Conservation (phyloP, 2,329 filamentous ascomycete species). For the Xylaria sp. region DNA sequence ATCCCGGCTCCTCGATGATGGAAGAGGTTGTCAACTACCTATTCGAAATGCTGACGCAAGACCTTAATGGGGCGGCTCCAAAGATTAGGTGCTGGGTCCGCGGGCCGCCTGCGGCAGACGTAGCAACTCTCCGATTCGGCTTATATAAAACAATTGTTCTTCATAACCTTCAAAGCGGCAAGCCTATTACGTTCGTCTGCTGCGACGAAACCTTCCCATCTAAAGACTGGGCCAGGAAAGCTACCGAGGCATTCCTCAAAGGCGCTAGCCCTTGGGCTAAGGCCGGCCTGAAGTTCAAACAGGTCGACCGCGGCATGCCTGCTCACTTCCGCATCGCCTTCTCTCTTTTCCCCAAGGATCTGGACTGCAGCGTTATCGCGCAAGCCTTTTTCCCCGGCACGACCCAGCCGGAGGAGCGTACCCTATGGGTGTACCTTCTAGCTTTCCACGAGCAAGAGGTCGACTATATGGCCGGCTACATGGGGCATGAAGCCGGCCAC, state of each 20-base stretch:
- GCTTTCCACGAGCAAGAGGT: neutral
- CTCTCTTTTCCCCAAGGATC: neutral
- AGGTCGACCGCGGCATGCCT: neutral
- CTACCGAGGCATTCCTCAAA: neutral
- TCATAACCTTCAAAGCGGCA: neutral
- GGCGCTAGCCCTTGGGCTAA: constrained; percentile 1
- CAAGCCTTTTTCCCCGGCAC: constrained; percentile 10
- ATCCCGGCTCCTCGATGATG: neutral
- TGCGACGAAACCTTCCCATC: constrained; percentile 16
- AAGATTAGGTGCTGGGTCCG: neutral
- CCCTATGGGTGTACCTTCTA: constrained; percentile 10
- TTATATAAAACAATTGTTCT: neutral
- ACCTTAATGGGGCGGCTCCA: neutral
- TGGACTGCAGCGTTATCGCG: neutral
- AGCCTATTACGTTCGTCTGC: constrained; percentile 14
- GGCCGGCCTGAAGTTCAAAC: neutral
- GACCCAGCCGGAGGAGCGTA: neutral
- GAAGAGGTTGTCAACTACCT: neutral
- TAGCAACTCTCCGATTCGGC: constrained; percentile 11
- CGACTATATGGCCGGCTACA: neutral
- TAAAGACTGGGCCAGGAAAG: neutral
- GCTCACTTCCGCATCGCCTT: constrained; percentile 14
- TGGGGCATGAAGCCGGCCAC: constrained; percentile 18
- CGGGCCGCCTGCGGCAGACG: neutral
- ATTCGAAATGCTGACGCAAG: neutral